Evolutionary conservation across 2,329 filamentous ascomycete genomes (phyloP).

Genomic region (Huntiella decipiens): DNA sequence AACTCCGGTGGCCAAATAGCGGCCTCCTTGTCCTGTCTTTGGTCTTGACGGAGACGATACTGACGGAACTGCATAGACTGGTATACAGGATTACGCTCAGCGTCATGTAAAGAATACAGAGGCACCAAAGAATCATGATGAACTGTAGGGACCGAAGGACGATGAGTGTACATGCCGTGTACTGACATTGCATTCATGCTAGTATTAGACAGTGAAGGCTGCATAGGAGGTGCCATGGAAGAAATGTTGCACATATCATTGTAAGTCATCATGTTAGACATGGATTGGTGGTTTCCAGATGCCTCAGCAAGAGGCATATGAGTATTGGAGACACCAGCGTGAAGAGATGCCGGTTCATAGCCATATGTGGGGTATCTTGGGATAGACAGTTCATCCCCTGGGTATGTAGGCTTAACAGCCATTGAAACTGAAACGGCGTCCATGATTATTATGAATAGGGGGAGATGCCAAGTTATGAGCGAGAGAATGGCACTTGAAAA

Average conservation of each 20-base stretch:
- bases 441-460: background rate
- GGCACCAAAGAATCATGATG: constrained; percentile 8
- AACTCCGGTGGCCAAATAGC: constrained; percentile 42
- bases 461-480: background rate
- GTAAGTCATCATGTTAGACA: constrained; percentile 7
- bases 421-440: constrained; percentile 5
- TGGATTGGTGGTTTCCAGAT: background rate
- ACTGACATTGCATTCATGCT: constrained; percentile 2
- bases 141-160: constrained; percentile 3
- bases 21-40: constrained; percentile 37
- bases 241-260: constrained; percentile 4
- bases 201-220: background rate
- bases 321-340: constrained; percentile 28
- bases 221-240: background rate
- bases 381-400: constrained; percentile 1
- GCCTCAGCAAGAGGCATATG: constrained; percentile 17
- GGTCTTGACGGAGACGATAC: constrained; percentile 45
- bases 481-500: background rate
- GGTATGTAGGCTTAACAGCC: constrained; percentile 2
- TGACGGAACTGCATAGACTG: constrained; percentile 43
- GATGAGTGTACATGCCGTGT: constrained; percentile 4
- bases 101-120: constrained; percentile 13
- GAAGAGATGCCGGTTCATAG: constrained; percentile 17
- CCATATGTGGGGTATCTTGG: constrained; percentile 4
- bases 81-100: constrained; percentile 37